Base-by-base conservation (phyloP, 495 filamentous ascomycete genomes). In the Cudoniella acicularis region DNA sequence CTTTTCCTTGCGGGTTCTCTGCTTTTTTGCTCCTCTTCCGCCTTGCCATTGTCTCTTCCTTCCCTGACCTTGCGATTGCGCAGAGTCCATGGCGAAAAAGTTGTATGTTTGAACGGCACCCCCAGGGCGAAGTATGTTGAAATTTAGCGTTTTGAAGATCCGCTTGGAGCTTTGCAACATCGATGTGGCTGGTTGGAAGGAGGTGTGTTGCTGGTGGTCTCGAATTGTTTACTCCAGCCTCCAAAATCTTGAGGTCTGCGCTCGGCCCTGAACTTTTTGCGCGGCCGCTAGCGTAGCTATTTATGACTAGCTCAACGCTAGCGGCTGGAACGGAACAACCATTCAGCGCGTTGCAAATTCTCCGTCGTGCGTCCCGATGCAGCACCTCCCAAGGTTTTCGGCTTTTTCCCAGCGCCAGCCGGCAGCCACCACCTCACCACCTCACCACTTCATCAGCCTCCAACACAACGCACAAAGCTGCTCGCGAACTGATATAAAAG, bases 1-100 rank as follows among this genome's bases (percentile, higher is more conserved):
- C 58, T 75, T 76, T 61, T 76, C 75, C 71, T 83, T 84, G 70
- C 81, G 79, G 63, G 75, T 83, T 59, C 70, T 77, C 64, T 81
- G 66, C 36, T 60, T 68, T 45, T 68, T 68, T n/a, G 50, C 20
- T 10, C 58, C 43, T n/a, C 57, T 20, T 23, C 57, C 62, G 23
- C 57, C 66, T 54, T 68, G 62, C 18, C 24, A 52, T 49, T 50
- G 55, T 48, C 62, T 55, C 52, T 65, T 68, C 46, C 60, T 60
- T 6, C 16, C 27, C 48, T 50, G 48, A 9, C 3, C 4, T 50
- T 23, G 23, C 6, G 48, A 20, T 24, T 26, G 48, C 23, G 6
- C 48, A 24, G 21, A 23, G n/a, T 50, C 48, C 48, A 50, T 50
- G 10, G 18, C n/a, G 48, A 23, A 2, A 16, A 21, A 6, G 48